A percentile compares a stretch with the other conserved stretches of the same genome.
Conservation (phyloP, 495 filamentous ascomycete genomes). For the Penicillium dipodomyicola region DNA sequence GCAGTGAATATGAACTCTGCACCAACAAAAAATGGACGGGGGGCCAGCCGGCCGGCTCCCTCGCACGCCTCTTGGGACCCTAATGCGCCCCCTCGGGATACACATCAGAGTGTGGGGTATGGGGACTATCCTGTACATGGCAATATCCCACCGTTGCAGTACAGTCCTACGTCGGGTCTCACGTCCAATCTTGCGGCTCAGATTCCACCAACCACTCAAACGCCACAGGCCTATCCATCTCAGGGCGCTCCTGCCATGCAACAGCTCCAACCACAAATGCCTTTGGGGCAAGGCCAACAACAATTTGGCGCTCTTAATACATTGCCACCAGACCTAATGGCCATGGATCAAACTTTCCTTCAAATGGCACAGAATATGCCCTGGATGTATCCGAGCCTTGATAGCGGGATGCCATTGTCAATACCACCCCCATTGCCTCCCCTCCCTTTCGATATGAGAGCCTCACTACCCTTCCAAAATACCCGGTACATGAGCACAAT, state of each 20-base stretch:
- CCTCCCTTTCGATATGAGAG: neutral
- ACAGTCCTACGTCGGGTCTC: neutral
- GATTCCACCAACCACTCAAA: neutral
- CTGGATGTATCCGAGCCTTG: slow-evolving; percentile 10
- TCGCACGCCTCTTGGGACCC: neutral
- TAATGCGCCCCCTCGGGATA: neutral
- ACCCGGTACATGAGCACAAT: slow-evolving; percentile 23
- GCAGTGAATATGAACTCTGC: slow-evolving; percentile 1
- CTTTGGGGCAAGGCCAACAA: slow-evolving; percentile 5
- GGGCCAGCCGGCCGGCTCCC: neutral
- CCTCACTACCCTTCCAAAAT: slow-evolving; percentile 10
- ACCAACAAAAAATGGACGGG: neutral
- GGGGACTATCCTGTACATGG: neutral
- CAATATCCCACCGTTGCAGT: neutral
- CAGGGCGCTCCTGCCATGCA: neutral
- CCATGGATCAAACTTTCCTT: slow-evolving; percentile 3
- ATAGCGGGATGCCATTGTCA: neutral
- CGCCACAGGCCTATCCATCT: neutral
- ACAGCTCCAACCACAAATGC: slow-evolving; percentile 2
- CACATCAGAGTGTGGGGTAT: neutral
- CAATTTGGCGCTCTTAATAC: slow-evolving; percentile 18
- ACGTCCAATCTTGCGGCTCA: neutral
- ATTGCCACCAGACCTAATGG: slow-evolving; percentile 18
- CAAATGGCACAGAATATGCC: slow-evolving; percentile 9
- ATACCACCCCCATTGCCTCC: slow-evolving; percentile 15